Evolutionary conservation across 2,329 filamentous ascomycete species (phyloP).

Genomic region (Neonectria punicea): DNA sequence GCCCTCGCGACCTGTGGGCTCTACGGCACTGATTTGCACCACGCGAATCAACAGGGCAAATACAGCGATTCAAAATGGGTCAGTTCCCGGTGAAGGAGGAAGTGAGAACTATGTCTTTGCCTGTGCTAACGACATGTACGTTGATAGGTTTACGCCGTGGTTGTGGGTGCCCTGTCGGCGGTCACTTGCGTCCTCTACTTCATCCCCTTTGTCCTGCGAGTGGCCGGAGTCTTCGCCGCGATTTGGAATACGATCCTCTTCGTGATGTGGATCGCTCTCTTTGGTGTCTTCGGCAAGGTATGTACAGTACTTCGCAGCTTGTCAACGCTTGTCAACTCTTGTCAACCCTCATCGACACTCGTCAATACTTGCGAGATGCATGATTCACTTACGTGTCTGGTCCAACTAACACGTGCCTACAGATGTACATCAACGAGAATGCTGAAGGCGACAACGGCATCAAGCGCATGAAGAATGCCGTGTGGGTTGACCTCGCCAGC

Average conservation of each 20-base stretch:
- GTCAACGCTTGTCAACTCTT: not conserved
- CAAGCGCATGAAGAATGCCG: slow-evolving; percentile 83
- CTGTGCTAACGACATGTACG: not conserved
- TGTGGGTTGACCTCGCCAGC: slow-evolving; percentile 83
- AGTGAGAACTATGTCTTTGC: not conserved
- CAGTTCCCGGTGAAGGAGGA: slow-evolving; percentile 37
- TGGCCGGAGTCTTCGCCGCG: slow-evolving; percentile 62
- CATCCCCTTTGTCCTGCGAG: slow-evolving; percentile 68
- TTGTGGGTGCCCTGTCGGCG: slow-evolving; percentile 73
- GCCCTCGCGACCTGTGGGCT: slow-evolving; percentile 82
- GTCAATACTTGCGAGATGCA: not conserved
- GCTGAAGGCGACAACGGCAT: slow-evolving; percentile 71
- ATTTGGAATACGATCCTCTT: slow-evolving; percentile 78
- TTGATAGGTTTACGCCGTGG: slow-evolving; percentile 75
- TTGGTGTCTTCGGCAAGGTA: slow-evolving; percentile 82
- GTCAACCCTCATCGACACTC: no score
- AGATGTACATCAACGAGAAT: slow-evolving; percentile 78
- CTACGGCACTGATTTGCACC: slow-evolving; percentile 76
- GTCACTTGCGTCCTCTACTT: slow-evolving; percentile 73
- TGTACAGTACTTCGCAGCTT: slow-evolving; percentile 21
- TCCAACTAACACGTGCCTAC: slow-evolving; percentile 19
- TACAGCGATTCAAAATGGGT: slow-evolving; percentile 77
- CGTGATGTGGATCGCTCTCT: slow-evolving; percentile 82
- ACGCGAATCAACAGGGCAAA: slow-evolving; percentile 59
- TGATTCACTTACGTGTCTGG: slow-evolving; percentile 12